Conservation (phyloP, 306 rosid genomes). For the Delonix regia region DNA sequence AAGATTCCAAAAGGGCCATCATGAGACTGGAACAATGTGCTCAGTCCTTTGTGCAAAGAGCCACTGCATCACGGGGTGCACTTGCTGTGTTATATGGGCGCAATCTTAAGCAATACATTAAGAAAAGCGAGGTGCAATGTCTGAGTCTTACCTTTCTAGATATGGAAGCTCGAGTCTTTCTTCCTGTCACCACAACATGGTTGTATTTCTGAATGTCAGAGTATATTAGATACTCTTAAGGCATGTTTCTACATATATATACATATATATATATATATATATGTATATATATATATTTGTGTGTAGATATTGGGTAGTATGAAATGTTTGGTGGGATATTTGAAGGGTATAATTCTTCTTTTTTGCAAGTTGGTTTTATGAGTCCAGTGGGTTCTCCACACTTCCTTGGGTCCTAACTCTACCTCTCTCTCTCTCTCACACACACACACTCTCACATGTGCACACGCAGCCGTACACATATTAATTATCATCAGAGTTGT, state of each 20-base stretch:
- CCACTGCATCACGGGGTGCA: conserved; percentile 69
- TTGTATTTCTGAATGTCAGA: background rate
- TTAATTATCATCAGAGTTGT: background rate
- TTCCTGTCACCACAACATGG: conserved; percentile 2
- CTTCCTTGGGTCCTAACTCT: too few relatives aligned
- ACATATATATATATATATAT: too few relatives aligned
- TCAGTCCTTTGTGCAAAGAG: conserved; percentile 56
- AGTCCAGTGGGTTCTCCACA: too few relatives aligned
- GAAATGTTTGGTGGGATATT: too few relatives aligned
- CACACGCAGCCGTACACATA: too few relatives aligned
- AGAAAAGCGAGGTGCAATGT: conserved; percentile 62
- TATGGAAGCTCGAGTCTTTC: conserved; percentile 19
- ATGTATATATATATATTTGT: too few relatives aligned
- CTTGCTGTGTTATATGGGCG: conserved; percentile 73
- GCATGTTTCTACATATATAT: background rate
- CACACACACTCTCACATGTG: too few relatives aligned
- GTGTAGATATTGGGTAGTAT: too few relatives aligned
- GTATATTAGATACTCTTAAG: conserved; percentile 14
- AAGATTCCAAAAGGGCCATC: conserved; percentile 62
- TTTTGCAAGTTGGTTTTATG: too few relatives aligned
- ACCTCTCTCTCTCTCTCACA: too few relatives aligned
- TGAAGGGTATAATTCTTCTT: too few relatives aligned
- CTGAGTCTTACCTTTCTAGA: conserved; percentile 20
- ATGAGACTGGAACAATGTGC: conserved; percentile 84
- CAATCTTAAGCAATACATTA: conserved; percentile 63